These are phyloP conservation scores for Wickerhamiella brachini DNA, from an alignment of 805 yeast genomes.

Conservation along the genomic window DNA sequence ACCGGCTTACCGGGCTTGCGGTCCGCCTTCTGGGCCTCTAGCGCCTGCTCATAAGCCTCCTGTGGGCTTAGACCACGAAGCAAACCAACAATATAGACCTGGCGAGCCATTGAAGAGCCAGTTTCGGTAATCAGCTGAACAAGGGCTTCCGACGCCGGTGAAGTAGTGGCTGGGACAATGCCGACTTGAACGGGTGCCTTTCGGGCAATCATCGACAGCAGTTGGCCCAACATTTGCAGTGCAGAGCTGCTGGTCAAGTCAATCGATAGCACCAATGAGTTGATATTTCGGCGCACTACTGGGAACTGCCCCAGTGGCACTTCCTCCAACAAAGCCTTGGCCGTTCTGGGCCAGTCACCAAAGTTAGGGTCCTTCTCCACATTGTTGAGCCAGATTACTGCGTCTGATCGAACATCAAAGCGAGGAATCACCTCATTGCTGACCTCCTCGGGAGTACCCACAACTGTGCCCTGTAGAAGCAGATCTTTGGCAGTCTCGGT, in stretches of 20 bases:
- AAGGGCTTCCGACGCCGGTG: slow-evolving; percentile 13
- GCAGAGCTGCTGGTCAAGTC: slow-evolving; percentile 43
- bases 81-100: slow-evolving; percentile 10
- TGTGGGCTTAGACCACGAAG: slow-evolving; percentile 9
- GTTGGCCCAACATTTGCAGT: slow-evolving; percentile 31
- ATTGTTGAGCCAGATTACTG: slow-evolving; percentile 63
- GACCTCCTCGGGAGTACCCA: slow-evolving; percentile 9
- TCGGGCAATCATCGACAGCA: slow-evolving; percentile 25
- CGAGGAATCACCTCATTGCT: slow-evolving; percentile 8
- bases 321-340: slow-evolving; percentile 34
- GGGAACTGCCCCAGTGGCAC: slow-evolving; percentile 52
- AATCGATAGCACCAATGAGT: slow-evolving; percentile 56
- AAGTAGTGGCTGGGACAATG: slow-evolving; percentile 43
- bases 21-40: slow-evolving; percentile 5
- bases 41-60: slow-evolving; percentile 9
- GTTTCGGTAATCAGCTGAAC: slow-evolving; percentile 12
- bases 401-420: slow-evolving; percentile 25
- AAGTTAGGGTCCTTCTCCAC: slow-evolving; percentile 51
- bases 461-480: slow-evolving; percentile 7
- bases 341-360: slow-evolving; percentile 31
- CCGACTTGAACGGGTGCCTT: slow-evolving; percentile 74
- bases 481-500: slow-evolving; percentile 22
- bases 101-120: slow-evolving; percentile 11
- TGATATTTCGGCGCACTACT: slow-evolving; percentile 55
- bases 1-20: not conserved